Conservation (phyloP, 2,329 filamentous ascomycete genomes). For the Aspergillus carbonarius region DNA sequence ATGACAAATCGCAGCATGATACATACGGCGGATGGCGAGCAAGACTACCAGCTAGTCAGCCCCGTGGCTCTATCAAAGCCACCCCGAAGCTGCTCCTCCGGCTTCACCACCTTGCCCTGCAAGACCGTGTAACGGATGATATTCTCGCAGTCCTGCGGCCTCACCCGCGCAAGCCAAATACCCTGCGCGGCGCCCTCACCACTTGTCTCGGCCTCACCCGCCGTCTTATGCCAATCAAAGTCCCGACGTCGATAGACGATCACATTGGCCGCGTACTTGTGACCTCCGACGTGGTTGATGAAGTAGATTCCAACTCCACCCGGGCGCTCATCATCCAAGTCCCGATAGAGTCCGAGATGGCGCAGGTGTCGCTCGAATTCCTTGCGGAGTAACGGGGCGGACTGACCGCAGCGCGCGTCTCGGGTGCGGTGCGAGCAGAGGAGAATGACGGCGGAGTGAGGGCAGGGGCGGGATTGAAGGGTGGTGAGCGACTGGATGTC, state of each 20-base stretch:
- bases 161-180: conserved; percentile 85
- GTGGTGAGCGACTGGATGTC: conserved; percentile 34
- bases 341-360: conserved; percentile 78
- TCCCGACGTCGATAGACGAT: conserved; percentile 75
- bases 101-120: conserved; percentile 92
- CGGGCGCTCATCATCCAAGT: conserved; percentile 82
- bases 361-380: conserved; percentile 89
- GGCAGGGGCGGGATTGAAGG: conserved; percentile 64
- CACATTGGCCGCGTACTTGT: conserved; percentile 94
- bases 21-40: background rate
- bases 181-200: conserved; percentile 73
- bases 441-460: conserved; percentile 82
- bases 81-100: conserved; percentile 77
- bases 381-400: conserved; percentile 79
- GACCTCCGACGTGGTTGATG: conserved; percentile 91
- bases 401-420: conserved; percentile 91
- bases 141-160: conserved; percentile 89
- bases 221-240: conserved; percentile 36
- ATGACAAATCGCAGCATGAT: background rate
- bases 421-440: conserved; percentile 94
- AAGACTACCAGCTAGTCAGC: conserved; percentile 76
- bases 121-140: conserved; percentile 84
- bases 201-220: conserved; percentile 32
- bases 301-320: conserved; percentile 96
- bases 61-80: conserved; percentile 84